Conservation (phyloP, 257 asterid species). For the Solanum pinnatisectum region DNA sequence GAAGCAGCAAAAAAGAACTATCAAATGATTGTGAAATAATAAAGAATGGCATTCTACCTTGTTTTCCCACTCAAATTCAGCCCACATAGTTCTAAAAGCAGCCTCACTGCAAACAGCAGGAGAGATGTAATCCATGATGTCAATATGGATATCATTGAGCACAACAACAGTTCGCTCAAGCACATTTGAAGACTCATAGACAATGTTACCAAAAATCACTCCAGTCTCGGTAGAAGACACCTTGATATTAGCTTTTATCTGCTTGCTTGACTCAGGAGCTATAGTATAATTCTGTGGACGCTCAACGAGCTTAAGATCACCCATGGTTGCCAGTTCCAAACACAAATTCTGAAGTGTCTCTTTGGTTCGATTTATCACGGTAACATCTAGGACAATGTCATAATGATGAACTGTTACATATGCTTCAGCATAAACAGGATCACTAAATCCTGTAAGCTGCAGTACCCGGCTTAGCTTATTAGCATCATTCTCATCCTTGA, state of each 20-base stretch:
- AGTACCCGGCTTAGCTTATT: conserved; percentile 78
- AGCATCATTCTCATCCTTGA: conserved; percentile 78
- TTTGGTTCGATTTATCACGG: conserved; percentile 78
- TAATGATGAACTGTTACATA: conserved; percentile 93
- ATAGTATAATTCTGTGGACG: conserved; percentile 93
- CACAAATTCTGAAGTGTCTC: conserved; percentile 93
- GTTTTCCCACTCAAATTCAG: conserved; percentile 98
- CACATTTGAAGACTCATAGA: conserved; percentile 89
- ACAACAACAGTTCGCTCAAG: conserved; percentile 84
- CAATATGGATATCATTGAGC: conserved; percentile 92
- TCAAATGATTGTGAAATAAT: not conserved
- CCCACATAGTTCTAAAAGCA: conserved; percentile 97
- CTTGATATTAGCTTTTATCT: conserved; percentile 87
- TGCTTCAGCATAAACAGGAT: conserved; percentile 94
- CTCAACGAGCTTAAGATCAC: conserved; percentile 94
- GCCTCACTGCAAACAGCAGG: conserved; percentile 89
- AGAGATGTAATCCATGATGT: conserved; percentile 96
- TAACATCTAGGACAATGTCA: conserved; percentile 89
- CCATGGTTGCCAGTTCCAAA: conserved; percentile 95
- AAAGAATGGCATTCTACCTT: conserved; percentile 40
- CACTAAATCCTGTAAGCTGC: conserved; percentile 95
- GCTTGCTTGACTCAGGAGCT: conserved; percentile 91
- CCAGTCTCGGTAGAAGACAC: conserved; percentile 98
- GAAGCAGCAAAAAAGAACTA: not conserved
- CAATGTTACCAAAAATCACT: conserved; percentile 90